These are phyloP conservation scores for Prunus mira DNA, from an alignment of 306 rosid species.

Conservation along the genomic window DNA sequence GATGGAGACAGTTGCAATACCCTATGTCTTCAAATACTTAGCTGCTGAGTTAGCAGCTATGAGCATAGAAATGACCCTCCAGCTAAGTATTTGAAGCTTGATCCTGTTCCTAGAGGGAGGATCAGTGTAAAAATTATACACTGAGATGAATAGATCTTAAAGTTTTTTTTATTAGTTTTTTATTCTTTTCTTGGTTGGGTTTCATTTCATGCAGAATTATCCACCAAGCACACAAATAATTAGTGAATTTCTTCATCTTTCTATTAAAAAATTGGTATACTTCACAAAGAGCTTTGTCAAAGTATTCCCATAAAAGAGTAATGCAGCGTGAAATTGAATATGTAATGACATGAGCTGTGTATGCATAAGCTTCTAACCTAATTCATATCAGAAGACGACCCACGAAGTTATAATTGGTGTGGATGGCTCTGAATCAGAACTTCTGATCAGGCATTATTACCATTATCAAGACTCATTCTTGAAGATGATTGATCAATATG, in stretches of 20 bases:
- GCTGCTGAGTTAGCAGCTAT: slow-evolving; percentile 94
- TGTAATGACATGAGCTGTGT: not conserved
- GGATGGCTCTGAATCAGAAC: no score
- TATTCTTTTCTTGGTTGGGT: no score
- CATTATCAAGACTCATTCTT: no score
- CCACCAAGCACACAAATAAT: not conserved
- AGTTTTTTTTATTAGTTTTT: no score
- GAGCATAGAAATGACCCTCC: slow-evolving; percentile 85
- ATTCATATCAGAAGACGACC: slow-evolving; percentile 24
- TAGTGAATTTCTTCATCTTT: not conserved
- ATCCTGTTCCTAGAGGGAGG: not conserved
- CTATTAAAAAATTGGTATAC: not conserved
- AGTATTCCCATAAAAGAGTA: not conserved
- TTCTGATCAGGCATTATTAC: no score
- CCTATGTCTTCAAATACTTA: slow-evolving; percentile 76
- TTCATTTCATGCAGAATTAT: no score
- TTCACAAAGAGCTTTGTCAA: not conserved
- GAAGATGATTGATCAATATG: no score
- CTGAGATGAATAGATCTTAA: no score
- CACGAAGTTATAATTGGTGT: no score
- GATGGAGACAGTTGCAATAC: no score
- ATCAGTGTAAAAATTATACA: no score
- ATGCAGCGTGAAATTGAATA: not conserved
- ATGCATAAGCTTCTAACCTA: not conserved
- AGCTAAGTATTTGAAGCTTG: slow-evolving; percentile 41